A percentile compares a stretch with the other conserved stretches of the same genome.
phyloP scores from a whole-genome alignment of 805 yeast species.

The Cyberlindnera lachancei region DNA sequence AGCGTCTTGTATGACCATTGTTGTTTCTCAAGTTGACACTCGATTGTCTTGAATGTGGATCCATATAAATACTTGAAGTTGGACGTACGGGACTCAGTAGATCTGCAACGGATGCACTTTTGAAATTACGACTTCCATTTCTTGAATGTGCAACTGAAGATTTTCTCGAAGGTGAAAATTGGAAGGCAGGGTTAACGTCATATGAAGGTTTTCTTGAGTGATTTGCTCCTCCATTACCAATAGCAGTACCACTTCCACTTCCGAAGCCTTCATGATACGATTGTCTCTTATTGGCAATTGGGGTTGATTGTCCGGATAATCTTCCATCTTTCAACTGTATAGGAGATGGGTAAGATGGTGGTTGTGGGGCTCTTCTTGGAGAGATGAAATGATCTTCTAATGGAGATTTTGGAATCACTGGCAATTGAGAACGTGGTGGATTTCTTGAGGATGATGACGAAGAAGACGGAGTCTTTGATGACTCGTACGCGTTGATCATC shows the following conservation, averaged over 20 bases:
- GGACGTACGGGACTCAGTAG: constrained; percentile 33
- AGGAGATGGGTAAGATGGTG: constrained; percentile 46
- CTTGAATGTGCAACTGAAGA: constrained; percentile 19
- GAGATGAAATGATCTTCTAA: constrained; percentile 38
- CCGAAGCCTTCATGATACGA: constrained; percentile 20
- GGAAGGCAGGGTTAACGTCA: constrained; percentile 15
- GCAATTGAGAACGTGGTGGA: constrained; percentile 17
- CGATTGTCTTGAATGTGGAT: constrained; percentile 29
- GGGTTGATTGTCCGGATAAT: constrained; percentile 13
- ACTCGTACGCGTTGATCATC: background rate
- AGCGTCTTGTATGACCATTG: constrained; percentile 32
- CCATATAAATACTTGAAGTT: constrained; percentile 45
- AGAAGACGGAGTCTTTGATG: too few species aligned
- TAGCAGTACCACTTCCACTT: too few species aligned
- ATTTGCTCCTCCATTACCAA: too few species aligned
- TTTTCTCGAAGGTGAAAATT: constrained; percentile 20
- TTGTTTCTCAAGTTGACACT: constrained; percentile 22
- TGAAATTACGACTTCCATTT: constrained; percentile 11
- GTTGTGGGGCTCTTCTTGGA: constrained; percentile 69
- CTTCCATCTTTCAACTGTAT: constrained; percentile 22
- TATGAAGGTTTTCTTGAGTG: constrained; percentile 26
- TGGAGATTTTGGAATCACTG: constrained; percentile 10
- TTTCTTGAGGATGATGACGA: constrained; percentile 1
- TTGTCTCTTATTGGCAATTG: constrained; percentile 13
- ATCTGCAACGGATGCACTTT: constrained; percentile 23